phyloP scores from a whole-genome alignment of 2,329 filamentous ascomycete genomes.

The Claviceps cyperi region DNA sequence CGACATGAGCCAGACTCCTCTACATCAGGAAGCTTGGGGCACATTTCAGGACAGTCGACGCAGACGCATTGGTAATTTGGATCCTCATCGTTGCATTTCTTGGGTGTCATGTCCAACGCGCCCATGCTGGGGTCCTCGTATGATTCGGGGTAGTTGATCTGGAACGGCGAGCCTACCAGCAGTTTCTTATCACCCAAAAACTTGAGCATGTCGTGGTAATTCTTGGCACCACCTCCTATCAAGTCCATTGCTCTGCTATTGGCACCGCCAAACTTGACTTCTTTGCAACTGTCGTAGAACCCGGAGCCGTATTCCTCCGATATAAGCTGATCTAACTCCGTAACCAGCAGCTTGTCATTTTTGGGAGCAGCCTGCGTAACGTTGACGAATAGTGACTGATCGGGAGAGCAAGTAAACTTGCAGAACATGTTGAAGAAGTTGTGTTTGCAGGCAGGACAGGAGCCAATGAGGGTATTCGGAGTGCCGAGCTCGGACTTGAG shows the following conservation, averaged over 20 bases:
- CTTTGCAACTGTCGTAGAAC: slow-evolving; percentile 95
- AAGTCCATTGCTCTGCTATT: slow-evolving; percentile 91
- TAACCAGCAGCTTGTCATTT: slow-evolving; percentile 50
- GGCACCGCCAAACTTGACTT: slow-evolving; percentile 93
- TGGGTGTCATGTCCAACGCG: slow-evolving; percentile 55
- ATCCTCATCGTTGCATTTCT: slow-evolving; percentile 82
- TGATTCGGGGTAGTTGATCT: slow-evolving; percentile 76
- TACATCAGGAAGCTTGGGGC: slow-evolving; percentile 69
- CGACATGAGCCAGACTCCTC: slow-evolving; percentile 55
- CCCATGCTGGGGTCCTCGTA: slow-evolving; percentile 56
- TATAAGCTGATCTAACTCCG: slow-evolving; percentile 80
- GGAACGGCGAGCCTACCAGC: slow-evolving; percentile 77
- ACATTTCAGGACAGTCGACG: slow-evolving; percentile 79
- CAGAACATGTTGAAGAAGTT: slow-evolving; percentile 99
- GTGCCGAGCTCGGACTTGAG: slow-evolving; percentile 76
- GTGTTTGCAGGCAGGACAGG: slow-evolving; percentile 90
- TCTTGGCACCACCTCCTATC: slow-evolving; percentile 87
- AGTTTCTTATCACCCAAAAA: slow-evolving; percentile 88
- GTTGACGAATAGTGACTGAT: slow-evolving; percentile 92
- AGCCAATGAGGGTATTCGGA: slow-evolving; percentile 76
- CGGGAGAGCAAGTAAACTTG: slow-evolving; percentile 93
- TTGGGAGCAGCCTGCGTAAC: slow-evolving; percentile 61
- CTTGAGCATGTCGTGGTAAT: slow-evolving; percentile 74
- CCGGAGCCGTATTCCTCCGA: slow-evolving; percentile 70
- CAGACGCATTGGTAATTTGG: slow-evolving; percentile 80